Evolutionary conservation across 495 filamentous ascomycete species (phyloP), one percentile per base, ranked within the genome.

Genomic region (Penicillium coprophilum): DNA sequence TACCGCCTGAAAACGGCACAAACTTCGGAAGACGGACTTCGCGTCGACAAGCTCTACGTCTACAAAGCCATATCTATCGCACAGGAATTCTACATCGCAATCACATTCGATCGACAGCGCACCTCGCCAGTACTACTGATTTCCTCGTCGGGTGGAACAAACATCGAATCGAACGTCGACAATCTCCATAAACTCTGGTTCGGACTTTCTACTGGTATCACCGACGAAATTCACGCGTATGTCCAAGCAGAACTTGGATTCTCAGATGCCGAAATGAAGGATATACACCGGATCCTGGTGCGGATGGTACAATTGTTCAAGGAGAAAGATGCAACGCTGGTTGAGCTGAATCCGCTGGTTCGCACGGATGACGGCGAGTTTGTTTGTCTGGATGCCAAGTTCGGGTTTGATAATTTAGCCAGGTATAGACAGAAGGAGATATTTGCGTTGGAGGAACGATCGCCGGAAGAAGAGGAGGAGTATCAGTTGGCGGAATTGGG

Each of bases 341-440:
- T 75, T 0, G 72, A 75, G 34, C 36, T 75, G 23, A 73, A 72
- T 30, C 69, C 71, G 0, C 61, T 75, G 24, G 72, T 67, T 3
- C 63, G 58, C 13, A 66, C 68, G 0, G n/a, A 40, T 0, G 59
- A 70, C 3, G 65, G 65, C 0, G 31, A 59, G 0, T 72, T 75
- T 28, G 48, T 69, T 6, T 69, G 63, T 43, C 47, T 67, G 1
- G 70, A 74, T 55, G 67, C 65, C 0, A 72, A 72, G 11, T 70
- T 72, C 15, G 53, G 44, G 6, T 66, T 71, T 40, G 70, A 72
- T 45, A 62, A 71, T 46, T 51, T 62, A 0, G 68, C 70, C 0
- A 4, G 49, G n/a, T 66, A 60, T 28, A 52, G 70, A 31, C 68
- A 72, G 53, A 5, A 32, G 1, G 64, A 64, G 1, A 45, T 72